A percentile compares a stretch with the other conserved stretches of the same genome.
phyloP scores from a whole-genome alignment of 2,329 filamentous ascomycete species.

The Aureobasidium namibiae region DNA sequence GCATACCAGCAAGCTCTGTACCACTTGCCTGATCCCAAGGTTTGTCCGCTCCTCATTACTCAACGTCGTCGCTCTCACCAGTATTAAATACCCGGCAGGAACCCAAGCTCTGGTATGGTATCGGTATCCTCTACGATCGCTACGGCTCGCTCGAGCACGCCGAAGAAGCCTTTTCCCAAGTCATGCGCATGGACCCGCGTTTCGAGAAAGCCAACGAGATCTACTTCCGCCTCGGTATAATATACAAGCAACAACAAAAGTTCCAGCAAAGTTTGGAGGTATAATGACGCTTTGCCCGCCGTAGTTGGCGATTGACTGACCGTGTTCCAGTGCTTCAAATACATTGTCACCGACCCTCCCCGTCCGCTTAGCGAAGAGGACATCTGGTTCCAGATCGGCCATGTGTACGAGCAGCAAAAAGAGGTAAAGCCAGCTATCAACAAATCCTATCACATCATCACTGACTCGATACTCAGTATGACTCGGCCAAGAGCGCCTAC shows the following conservation, averaged over 20 bases:
- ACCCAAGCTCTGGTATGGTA: conserved; percentile 97
- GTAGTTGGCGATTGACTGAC: conserved; percentile 18
- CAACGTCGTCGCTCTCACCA: conserved; percentile 7
- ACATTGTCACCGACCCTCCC: conserved; percentile 89
- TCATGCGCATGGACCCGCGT: conserved; percentile 96
- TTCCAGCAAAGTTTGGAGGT: conserved; percentile 88
- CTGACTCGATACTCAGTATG: conserved; percentile 56
- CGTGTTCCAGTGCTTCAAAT: conserved; percentile 79
- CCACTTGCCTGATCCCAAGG: conserved; percentile 87
- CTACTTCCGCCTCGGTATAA: conserved; percentile 97
- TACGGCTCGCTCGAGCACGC: conserved; percentile 96
- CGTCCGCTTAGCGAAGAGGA: conserved; percentile 92
- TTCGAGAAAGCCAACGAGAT: conserved; percentile 99
- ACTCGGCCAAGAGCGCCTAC: conserved; percentile 86
- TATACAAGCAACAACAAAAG: conserved; percentile 97
- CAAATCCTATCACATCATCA: not conserved
- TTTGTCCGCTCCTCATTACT: conserved; percentile 34
- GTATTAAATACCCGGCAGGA: conserved; percentile 48
- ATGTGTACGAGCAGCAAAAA: conserved; percentile 98
- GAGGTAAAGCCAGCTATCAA: conserved; percentile 57
- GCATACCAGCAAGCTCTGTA: conserved; percentile 94
- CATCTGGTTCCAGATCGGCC: conserved; percentile 99
- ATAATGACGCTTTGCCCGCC: conserved; percentile 20
- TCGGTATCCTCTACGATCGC: conserved; percentile 92
- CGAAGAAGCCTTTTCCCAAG: conserved; percentile 95